phyloP scores from a whole-genome alignment of 768 basidiomycete genomes.

The Harrya chromipes region DNA sequence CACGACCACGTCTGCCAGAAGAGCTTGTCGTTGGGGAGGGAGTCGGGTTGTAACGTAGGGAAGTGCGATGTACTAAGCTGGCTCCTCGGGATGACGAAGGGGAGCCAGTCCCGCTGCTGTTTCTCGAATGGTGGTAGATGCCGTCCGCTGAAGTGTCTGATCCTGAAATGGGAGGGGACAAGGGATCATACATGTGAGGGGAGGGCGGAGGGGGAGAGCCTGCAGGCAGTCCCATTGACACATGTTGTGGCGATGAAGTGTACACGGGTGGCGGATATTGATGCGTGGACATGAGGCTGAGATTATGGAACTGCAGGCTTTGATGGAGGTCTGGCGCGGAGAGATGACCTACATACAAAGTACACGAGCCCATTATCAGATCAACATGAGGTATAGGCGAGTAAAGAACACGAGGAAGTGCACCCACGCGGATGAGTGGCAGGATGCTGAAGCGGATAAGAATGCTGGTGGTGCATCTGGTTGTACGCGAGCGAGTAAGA shows the following conservation, averaged over 20 bases:
- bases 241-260: slow-evolving; percentile 63
- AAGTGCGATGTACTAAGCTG: slow-evolving; percentile 70
- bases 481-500: slow-evolving; percentile 52
- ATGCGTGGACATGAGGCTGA: slow-evolving; percentile 66
- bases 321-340: slow-evolving; percentile 67
- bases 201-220: slow-evolving; percentile 73
- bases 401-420: slow-evolving; percentile 40
- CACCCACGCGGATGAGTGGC: slow-evolving; percentile 73
- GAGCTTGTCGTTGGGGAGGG: slow-evolving; percentile 76
- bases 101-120: slow-evolving; percentile 71
- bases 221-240: slow-evolving; percentile 56
- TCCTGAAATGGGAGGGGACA: slow-evolving; percentile 84
- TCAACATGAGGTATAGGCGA: slow-evolving; percentile 55
- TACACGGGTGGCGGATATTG: slow-evolving; percentile 65
- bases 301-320: slow-evolving; percentile 55
- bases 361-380: slow-evolving; percentile 58
- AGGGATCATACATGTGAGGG: slow-evolving; percentile 78
- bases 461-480: slow-evolving; percentile 41
- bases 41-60: slow-evolving; percentile 74
- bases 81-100: slow-evolving; percentile 74
- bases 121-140: slow-evolving; percentile 69
- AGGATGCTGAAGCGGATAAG: slow-evolving; percentile 57
- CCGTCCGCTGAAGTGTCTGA: slow-evolving; percentile 88
- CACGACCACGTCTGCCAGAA: slow-evolving; percentile 60
- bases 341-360: slow-evolving; percentile 57